phyloP scores from a whole-genome alignment of 805 yeast species.

The Yarrowia divulgata region DNA sequence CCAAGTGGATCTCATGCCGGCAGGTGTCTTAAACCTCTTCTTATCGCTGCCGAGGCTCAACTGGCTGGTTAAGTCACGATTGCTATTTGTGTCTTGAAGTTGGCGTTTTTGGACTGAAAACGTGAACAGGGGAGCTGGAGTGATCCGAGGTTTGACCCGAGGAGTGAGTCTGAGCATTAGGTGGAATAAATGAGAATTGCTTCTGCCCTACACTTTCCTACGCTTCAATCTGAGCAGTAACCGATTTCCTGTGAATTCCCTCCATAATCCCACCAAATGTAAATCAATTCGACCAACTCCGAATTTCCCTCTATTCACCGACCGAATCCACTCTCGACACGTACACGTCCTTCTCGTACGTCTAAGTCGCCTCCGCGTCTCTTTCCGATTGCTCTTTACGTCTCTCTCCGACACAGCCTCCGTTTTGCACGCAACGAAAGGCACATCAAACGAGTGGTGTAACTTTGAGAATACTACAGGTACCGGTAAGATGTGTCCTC shows the following conservation, averaged over 20 bases:
- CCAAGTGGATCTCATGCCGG: slow-evolving; percentile 4
- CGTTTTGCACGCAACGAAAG: not conserved
- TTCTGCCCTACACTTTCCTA: not conserved
- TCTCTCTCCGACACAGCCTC: not conserved
- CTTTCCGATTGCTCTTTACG: not conserved
- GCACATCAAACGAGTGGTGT: not conserved
- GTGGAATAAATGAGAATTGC: no score
- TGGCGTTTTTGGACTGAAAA: no score
- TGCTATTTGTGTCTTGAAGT: no score
- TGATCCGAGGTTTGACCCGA: no score
- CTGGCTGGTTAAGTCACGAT: not conserved
- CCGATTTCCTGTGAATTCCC: not conserved
- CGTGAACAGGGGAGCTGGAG: no score
- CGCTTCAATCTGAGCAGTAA: not conserved
- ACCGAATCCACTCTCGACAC: not conserved
- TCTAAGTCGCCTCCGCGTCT: not conserved
- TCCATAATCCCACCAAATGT: not conserved
- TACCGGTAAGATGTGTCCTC: no score
- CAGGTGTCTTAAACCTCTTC: not conserved
- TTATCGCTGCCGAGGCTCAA: not conserved
- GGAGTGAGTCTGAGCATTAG: no score
- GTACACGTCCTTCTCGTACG: not conserved
- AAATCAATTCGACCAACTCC: not conserved
- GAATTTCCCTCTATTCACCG: not conserved
- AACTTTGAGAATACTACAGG: not conserved